Base-by-base conservation (phyloP, 129 eudicot genomes). In the Cynara cardunculus region DNA sequence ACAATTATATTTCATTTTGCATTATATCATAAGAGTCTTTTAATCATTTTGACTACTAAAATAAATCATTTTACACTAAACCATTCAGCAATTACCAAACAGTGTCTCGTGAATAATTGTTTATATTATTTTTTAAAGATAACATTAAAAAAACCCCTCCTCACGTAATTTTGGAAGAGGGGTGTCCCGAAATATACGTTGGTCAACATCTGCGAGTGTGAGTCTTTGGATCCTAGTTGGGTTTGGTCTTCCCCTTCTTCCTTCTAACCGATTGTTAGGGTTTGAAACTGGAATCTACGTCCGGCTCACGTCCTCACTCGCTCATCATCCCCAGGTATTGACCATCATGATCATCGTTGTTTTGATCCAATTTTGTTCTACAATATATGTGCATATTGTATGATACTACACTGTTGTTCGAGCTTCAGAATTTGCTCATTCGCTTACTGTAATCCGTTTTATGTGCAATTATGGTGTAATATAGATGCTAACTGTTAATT, bases 261-360 rank as follows among this genome's bases (percentile, higher is more conserved):
- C 27, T 37, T n/a, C 72, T 34, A 44, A 37, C 35, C 32, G 53
- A 13, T 61, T 81, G 26, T 74, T 81, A 81, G 85, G 80, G 85
- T 81, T 81, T 81, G 14, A 32, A 41, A 39, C 68, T 67, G 21
- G 53, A 66, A 49, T 74, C 56, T 28, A 7, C 65, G 65, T 65
- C 35, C 53, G 28, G 35, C 41, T 30, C 26, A 25, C 30, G 28
- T 53, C 76, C 34, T 27, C 19, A 39, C 56, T 65, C 69, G n/a
- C 74, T 16, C 9, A 81, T 30, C 28, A 27, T 28, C 64, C 22
- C 22, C 69, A 81, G 84, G 84, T 81, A 65, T 74, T 18, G 7
- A 64, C 69, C 28, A 4, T 81, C 53, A 27, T 13, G 25, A 41
- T 78, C 28, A 25, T 27, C 31, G 12, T 71, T 34, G 18, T 70